Base-by-base conservation (phyloP, 768 basidiomycete species). In the Cystoderma amianthinum region DNA sequence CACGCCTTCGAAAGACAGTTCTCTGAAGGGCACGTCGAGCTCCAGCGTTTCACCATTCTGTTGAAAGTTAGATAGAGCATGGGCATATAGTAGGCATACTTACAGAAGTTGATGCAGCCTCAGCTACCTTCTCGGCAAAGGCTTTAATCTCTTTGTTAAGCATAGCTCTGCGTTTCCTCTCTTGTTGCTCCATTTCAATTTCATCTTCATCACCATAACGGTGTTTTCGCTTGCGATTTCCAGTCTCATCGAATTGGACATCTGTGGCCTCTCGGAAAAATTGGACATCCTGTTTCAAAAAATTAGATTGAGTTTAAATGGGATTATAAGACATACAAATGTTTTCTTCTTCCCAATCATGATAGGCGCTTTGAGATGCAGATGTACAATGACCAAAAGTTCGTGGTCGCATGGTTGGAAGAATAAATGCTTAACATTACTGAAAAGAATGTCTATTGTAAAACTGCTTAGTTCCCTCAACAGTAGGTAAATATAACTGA, bases 281-380 rank as follows among this genome's bases (percentile, higher is more conserved):
- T 77, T 98, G 96, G 4, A 98, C 80, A 59, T 99, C 96, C 88
- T 95, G 46, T 18, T 32, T 32, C 32, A n/a, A n/a, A n/a, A n/a
- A n/a, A n/a, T n/a, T 15, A 32, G 22, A 15, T 10, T 44, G 43
- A 43, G 39, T 32, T 19, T 45, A 30, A 21, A 3, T 23, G 22
- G 16, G 40, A 36, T 13, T 13, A 48, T 42, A 36, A 22, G 5
- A 69, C 82, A 38, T 53, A 93, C 91, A 54, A 88, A 90, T 16
- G 96, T 82, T 62, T 98, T 99, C 68, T 93, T 96, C 71, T 98
- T 98, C 46, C 96, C 95, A 50, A 99, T 89, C 77, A 98, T 95
- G 59, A 99, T 97, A 1, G 96, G 96, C 1, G 91, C 78, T 62
- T 79, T 96, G 38, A 99, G 72, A 59, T 98, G 89, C 38, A 96